Evolutionary conservation across 2,329 filamentous ascomycete species (phyloP).

Genomic region (Xylariaceae sp.): DNA sequence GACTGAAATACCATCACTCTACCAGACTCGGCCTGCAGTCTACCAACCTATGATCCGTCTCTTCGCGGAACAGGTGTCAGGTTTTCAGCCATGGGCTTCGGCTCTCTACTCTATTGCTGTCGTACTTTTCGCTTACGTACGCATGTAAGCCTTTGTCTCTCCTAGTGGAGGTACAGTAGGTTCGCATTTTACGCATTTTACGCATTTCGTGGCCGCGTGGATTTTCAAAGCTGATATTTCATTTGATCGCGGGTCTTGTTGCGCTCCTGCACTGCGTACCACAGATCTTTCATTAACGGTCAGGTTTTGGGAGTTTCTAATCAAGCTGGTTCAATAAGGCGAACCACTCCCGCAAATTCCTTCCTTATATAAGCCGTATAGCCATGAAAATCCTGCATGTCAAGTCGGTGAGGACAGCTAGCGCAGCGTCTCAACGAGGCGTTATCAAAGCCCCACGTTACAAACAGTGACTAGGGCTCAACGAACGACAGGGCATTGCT

Average conservation of each 20-base stretch:
- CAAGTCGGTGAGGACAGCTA: not conserved
- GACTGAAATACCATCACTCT: slow-evolving; percentile 12
- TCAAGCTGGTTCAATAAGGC: not conserved
- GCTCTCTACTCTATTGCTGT: slow-evolving; percentile 10
- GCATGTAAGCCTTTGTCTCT: slow-evolving; percentile 18
- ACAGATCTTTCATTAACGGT: not conserved
- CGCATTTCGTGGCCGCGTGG: not conserved
- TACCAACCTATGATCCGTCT: slow-evolving; percentile 14
- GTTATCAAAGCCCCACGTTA: not conserved
- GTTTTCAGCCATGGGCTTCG: slow-evolving; percentile 13
- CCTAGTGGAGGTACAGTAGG: slow-evolving; percentile 1
- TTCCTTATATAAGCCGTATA: not conserved
- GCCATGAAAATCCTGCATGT: not conserved
- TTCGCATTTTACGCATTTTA: slow-evolving; percentile 1
- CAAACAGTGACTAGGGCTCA: not conserved
- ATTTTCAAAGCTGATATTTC: not conserved
- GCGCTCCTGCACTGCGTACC: not conserved
- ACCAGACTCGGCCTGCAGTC: slow-evolving; percentile 12
- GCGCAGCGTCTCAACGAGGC: not conserved
- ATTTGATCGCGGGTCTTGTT: not conserved
- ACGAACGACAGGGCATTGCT: not conserved
- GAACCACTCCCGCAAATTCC: not conserved
- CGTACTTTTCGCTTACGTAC: slow-evolving; percentile 17
- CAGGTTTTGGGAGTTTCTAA: not conserved
- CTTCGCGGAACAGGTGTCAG: slow-evolving; percentile 16